Base-by-base conservation (phyloP, 2,329 filamentous ascomycete species). In the Alternaria conjuncta region DNA sequence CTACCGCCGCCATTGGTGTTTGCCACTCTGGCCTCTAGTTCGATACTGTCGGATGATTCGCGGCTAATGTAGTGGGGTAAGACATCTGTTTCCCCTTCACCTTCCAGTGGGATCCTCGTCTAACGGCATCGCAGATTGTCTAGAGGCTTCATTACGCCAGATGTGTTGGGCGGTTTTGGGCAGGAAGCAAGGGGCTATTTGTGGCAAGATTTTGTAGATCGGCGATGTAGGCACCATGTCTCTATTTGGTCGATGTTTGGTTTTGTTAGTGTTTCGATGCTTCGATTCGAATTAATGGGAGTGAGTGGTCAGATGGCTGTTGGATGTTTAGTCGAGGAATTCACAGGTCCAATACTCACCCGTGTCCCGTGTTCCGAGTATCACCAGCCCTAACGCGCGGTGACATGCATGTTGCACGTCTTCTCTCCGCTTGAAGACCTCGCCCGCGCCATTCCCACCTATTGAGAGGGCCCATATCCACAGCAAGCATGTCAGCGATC, bases 391-490 rank as follows among this genome's bases (percentile, higher is more conserved):
- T 56, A 36, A 32, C 61, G 43, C 57, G 41, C 28, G n/a, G 45
- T 60, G 46, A 53, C 55, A 60, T 60, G 57, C 57, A 55, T 41
- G 18, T 25, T 45, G 41, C 25, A 56, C 25, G 25, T 20, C 23
- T 58, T 25, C 9, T 30, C 46, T 12, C 32, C 45, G n/a, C 55
- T 43, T n/a, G 23, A 4, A 44, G 18, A 36, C 15, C 18, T 23
- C 36, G 28, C 23, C 51, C 51, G 61, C n/a, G 25, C 12, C 47
- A 63, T 60, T 56, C 36, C 50, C 50, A 44, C 61, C 61, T 63
- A 60, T 63, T 28, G 26, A 28, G 49, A 11, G n/a, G 25, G 18
- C 11, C 41, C 13, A 8, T 13, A 21, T 53, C 57, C 57, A 55
- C 57, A 41, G 15, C 23, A 20, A 20, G 25, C 26, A 51, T 51